Evolutionary conservation across 192 early-diverging fungal species (phyloP).

Genomic region (Anaeromyces robustus): DNA sequence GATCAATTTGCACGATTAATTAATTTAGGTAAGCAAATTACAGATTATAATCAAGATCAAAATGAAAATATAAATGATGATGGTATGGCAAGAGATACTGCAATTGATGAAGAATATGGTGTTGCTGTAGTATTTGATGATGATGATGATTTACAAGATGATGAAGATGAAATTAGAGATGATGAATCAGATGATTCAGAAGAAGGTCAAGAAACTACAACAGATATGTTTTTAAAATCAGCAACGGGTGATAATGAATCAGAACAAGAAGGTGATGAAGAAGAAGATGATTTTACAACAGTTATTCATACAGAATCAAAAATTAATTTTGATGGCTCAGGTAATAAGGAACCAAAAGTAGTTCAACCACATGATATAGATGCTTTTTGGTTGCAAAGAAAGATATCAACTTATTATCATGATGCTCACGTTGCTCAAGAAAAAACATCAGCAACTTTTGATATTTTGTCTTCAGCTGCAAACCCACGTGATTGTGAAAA

Average conservation of each 20-base stretch:
- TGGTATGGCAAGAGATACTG: slow-evolving; percentile 23
- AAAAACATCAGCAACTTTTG: slow-evolving; percentile 63
- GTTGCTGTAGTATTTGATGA: slow-evolving; percentile 95
- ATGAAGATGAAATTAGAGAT: slow-evolving; percentile 19
- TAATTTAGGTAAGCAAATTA: slow-evolving; percentile 86
- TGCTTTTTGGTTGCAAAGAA: slow-evolving; percentile 93
- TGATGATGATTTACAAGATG: slow-evolving; percentile 77
- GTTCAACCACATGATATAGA: slow-evolving; percentile 71
- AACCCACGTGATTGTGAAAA: slow-evolving; percentile 82
- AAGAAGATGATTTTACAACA: not conserved
- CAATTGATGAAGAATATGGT: slow-evolving; percentile 68
- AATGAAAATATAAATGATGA: slow-evolving; percentile 34
- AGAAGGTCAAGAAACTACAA: slow-evolving; percentile 7
- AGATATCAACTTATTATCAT: slow-evolving; percentile 59
- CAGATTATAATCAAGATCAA: slow-evolving; percentile 59
- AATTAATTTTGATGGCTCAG: not conserved
- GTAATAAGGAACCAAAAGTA: not conserved
- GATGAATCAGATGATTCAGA: slow-evolving; percentile 12
- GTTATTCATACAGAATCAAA: not conserved
- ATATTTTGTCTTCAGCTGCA: slow-evolving; percentile 50
- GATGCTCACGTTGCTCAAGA: slow-evolving; percentile 78
- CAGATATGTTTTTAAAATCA: slow-evolving; percentile 2
- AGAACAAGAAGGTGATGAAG: slow-evolving; percentile 5
- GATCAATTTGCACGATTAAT: slow-evolving; percentile 77
- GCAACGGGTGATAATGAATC: slow-evolving; percentile 4